Conservation (phyloP, 345 rosid species). For the Hypericum androsaemum region DNA sequence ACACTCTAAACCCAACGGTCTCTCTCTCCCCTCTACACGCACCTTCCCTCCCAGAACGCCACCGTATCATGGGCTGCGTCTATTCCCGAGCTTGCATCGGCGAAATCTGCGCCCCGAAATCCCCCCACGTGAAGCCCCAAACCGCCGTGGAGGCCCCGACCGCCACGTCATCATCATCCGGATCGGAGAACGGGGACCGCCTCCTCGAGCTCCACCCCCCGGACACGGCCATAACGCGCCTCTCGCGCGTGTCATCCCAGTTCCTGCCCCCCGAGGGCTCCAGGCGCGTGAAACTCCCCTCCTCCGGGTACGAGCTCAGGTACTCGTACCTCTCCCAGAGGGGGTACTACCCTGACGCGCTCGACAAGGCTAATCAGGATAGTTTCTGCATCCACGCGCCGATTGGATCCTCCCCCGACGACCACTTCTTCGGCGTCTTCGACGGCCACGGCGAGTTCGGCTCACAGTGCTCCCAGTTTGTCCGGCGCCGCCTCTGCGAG, state of each 20-base stretch:
- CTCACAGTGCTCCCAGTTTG: conserved; percentile 89
- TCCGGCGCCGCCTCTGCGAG: conserved; percentile 65
- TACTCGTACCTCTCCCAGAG: conserved; percentile 81
- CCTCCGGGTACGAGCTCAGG: conserved; percentile 48
- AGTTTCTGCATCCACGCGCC: conserved; percentile 94
- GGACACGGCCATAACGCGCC: conserved; percentile 64
- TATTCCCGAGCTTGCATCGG: conserved; percentile 94
- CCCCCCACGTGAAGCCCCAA: conserved; percentile 17
- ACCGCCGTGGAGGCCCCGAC: conserved; percentile 45
- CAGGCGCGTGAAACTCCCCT: conserved; percentile 49
- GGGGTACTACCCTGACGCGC: conserved; percentile 92
- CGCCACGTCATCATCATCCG: conserved; percentile 32
- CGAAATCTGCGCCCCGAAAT: conserved; percentile 71
- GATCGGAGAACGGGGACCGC: conserved; percentile 40
- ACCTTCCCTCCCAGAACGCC: conserved; percentile 7
- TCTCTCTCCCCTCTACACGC: conserved; percentile 2
- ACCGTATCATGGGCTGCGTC: conserved; percentile 73
- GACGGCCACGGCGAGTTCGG: conserved; percentile 97
- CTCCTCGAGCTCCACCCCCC: conserved; percentile 43
- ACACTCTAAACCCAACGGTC: conserved; percentile 13
- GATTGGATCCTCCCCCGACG: conserved; percentile 53
- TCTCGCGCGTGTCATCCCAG: conserved; percentile 89
- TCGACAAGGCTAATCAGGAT: conserved; percentile 94
- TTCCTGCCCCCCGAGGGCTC: conserved; percentile 89
- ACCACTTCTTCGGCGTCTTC: conserved; percentile 90